Conservation (phyloP, 257 asterid species). For the Solanum dulcamara region DNA sequence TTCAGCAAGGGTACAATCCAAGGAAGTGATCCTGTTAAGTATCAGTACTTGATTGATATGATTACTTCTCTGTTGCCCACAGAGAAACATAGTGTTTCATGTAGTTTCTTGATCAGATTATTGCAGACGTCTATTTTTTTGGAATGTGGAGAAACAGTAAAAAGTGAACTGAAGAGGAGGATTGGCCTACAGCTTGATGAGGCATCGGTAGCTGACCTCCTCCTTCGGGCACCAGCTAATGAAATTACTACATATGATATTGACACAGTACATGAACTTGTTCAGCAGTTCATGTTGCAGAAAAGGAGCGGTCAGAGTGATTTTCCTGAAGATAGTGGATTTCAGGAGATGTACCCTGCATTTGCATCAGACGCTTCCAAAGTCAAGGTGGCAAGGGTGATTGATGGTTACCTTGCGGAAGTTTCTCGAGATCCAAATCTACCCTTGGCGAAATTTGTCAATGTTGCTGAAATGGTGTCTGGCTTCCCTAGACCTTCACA, state of each 20-base stretch:
- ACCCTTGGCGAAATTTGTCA: slow-evolving; percentile 38
- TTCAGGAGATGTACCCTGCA: slow-evolving; percentile 24
- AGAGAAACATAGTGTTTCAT: slow-evolving; percentile 39
- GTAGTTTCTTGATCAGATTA: slow-evolving; percentile 53
- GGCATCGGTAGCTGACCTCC: slow-evolving; percentile 47
- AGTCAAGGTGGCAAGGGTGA: slow-evolving; percentile 53
- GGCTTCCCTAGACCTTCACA: slow-evolving; percentile 53
- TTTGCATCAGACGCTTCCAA: slow-evolving; percentile 42
- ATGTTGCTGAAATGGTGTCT: slow-evolving; percentile 52
- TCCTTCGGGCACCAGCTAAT: slow-evolving; percentile 38
- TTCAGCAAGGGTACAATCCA: slow-evolving; percentile 35
- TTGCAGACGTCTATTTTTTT: slow-evolving; percentile 44
- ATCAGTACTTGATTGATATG: slow-evolving; percentile 45
- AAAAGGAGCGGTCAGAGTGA: slow-evolving; percentile 19
- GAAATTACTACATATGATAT: slow-evolving; percentile 36
- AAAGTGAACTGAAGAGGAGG: slow-evolving; percentile 37
- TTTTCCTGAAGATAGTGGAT: slow-evolving; percentile 21
- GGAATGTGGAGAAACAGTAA: slow-evolving; percentile 46
- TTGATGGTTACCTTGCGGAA: slow-evolving; percentile 73
- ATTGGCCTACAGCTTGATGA: slow-evolving; percentile 58
- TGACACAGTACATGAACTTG: slow-evolving; percentile 43
- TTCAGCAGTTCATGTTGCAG: slow-evolving; percentile 54
- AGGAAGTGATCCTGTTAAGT: slow-evolving; percentile 39
- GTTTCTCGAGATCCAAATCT: slow-evolving; percentile 59
- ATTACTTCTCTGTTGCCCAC: slow-evolving; percentile 40